Evolutionary conservation across 257 asterid species (phyloP).

Genomic region (Forsythia viridissima): DNA sequence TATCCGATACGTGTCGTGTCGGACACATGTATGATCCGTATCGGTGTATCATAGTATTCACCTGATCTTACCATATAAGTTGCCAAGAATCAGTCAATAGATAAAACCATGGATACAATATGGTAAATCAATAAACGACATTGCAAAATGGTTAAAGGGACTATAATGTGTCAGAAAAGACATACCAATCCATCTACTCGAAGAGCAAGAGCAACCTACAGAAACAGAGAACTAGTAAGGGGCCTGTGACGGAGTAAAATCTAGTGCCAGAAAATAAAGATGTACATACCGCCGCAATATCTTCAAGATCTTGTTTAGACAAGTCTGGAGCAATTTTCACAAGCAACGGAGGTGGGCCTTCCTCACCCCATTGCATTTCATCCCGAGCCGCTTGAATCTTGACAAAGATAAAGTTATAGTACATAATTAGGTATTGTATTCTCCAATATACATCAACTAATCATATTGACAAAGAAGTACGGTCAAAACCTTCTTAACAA

Average conservation of each 20-base stretch:
- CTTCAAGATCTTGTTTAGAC: constrained; percentile 95
- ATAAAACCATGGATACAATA: neutral
- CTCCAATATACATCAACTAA: constrained; percentile 1
- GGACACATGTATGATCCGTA: too few relatives aligned
- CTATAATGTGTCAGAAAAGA: constrained; percentile 10
- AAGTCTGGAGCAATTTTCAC: constrained; percentile 97
- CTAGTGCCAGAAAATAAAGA: constrained; percentile 17
- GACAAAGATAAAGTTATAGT: constrained; percentile 6
- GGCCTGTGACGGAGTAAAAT: constrained; percentile 2
- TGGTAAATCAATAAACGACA: neutral
- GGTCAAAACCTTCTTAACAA: constrained; percentile 83
- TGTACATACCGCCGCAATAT: constrained; percentile 77
- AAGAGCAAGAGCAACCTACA: constrained; percentile 95
- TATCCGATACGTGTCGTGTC: too few relatives aligned
- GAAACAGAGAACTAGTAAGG: constrained; percentile 25
- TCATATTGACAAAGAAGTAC: constrained; percentile 8
- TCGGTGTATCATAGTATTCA: too few relatives aligned
- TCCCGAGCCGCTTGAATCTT: constrained; percentile 99
- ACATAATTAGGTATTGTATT: neutral
- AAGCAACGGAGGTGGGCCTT: constrained; percentile 96
- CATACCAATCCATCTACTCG: constrained; percentile 95
- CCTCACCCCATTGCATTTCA: constrained; percentile 99
- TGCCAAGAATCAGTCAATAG: neutral
- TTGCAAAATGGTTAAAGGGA: neutral
- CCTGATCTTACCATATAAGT: neutral